Evolutionary conservation across 2,329 filamentous ascomycete genomes (phyloP), one percentile per base, ranked within the genome.

Genomic region (Tolypocladium cylindrosporum): DNA sequence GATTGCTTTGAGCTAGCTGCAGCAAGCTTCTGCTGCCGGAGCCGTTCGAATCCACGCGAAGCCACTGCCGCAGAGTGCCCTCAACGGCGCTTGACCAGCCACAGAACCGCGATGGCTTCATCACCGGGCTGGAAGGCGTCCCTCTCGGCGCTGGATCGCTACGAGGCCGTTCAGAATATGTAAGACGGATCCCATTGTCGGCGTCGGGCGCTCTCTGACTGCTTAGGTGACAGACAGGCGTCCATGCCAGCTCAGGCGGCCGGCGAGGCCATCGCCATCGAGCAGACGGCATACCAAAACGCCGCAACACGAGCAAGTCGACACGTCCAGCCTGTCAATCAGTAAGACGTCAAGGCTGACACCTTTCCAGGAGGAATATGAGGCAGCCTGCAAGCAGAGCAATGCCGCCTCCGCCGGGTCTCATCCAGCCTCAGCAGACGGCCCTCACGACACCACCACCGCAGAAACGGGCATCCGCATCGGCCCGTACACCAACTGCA

Each of bases 211-310:
- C 1, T 10, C 14, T 48, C 55, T 56, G 41, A 50, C 42, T 11
- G 13, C 27, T 1, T 34, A 19, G 16, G 13, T 13, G 21, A n/a
- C 53, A 74, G 71, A 55, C 68, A 69, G 62, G 62, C 65, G 45
- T 68, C 65, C 7, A 64, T 72, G 8, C 63, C 67, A 10, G 64
- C 65, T 4, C 63, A 59, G 42, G 68, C 66, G 52, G 69, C 71
- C 63, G 64, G 59, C 60, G 63, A 77, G 43, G 90, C 89, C 24
- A 87, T 87, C 66, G 71, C 79, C 53, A 74, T 85, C 45, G 91
- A 96, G 71, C 82, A 81, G 52, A 77, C 80, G 13, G 83, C 85
- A 14, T 89, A 84, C 64, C 77, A 81, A 50, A 72, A 74, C 48
- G 83, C 85, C 13, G 65, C 73, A 31, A 84, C 83, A 41, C 73